phyloP scores from a whole-genome alignment of 129 eudicot species.

The Centrapalus pauciflorus region DNA sequence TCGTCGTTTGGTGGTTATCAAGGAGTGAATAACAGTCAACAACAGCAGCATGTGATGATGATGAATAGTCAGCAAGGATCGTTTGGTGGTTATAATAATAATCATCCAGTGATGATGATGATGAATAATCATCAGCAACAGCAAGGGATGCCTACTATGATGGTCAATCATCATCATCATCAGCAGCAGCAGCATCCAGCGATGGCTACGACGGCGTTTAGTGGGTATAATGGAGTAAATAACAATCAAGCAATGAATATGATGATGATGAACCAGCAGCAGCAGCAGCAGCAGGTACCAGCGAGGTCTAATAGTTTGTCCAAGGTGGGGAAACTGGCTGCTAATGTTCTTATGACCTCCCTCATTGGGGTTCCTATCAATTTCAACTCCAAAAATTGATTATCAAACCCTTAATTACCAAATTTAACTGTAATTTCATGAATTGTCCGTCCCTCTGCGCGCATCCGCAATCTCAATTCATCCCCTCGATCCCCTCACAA shows the following conservation, averaged over 20 bases:
- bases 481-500: too few species aligned
- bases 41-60: not conserved
- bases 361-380: slow-evolving; percentile 31
- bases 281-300: slow-evolving; percentile 2
- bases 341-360: slow-evolving; percentile 25
- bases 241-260: not conserved
- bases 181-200: not conserved
- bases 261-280: not conserved
- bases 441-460: too few species aligned
- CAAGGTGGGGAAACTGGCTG: slow-evolving; percentile 27
- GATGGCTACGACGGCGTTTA: not conserved
- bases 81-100: too few species aligned
- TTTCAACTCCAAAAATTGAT: slow-evolving; percentile 20
- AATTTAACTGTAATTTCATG: too few species aligned
- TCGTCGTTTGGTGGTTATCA: not conserved
- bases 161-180: not conserved
- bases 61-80: not conserved
- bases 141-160: too few species aligned
- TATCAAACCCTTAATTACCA: too few species aligned
- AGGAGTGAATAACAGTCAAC: not conserved
- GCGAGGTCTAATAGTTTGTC: slow-evolving; percentile 15
- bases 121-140: not conserved
- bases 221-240: not conserved
- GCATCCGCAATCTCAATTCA: too few species aligned
- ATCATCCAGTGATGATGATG: too few species aligned